Evolutionary conservation across 768 basidiomycete species (phyloP).

Genomic region (Lentinus brumalis): DNA sequence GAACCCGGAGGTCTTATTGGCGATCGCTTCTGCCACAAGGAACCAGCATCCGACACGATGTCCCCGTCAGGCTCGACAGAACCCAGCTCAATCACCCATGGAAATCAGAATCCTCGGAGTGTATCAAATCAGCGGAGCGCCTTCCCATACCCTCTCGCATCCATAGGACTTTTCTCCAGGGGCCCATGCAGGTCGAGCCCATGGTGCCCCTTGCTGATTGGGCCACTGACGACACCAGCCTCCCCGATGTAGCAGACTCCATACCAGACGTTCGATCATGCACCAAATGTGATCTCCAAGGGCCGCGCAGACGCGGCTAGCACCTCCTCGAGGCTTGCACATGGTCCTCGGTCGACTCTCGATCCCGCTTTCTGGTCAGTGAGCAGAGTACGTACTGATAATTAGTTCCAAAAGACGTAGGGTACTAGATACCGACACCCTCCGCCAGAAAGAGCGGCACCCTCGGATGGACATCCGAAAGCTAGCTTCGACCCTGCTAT

Average conservation of each 20-base stretch:
- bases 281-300: neutral
- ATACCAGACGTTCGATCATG: slow-evolving; percentile 6
- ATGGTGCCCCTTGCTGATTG: slow-evolving; percentile 4
- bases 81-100: slow-evolving; percentile 1
- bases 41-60: slow-evolving; percentile 11
- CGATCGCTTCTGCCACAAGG: slow-evolving; percentile 1
- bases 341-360: slow-evolving; percentile 3
- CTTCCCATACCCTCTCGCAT: neutral
- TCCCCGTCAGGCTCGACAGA: slow-evolving; percentile 4
- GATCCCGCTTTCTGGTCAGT: slow-evolving; percentile 13
- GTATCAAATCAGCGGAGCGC: slow-evolving; percentile 18
- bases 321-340: slow-evolving; percentile 12
- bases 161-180: slow-evolving; percentile 10
- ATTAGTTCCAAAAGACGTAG: slow-evolving; percentile 24
- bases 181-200: slow-evolving; percentile 13
- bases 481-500: slow-evolving; percentile 22
- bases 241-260: slow-evolving; percentile 4
- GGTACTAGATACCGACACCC: slow-evolving; percentile 19
- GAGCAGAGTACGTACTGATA: slow-evolving; percentile 16
- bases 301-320: slow-evolving; percentile 1
- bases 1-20: neutral
- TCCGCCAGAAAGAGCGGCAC: neutral
- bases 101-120: slow-evolving; percentile 17
- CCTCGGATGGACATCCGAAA: slow-evolving; percentile 6
- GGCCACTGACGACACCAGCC: slow-evolving; percentile 1